Evolutionary conservation across 768 basidiomycete genomes (phyloP).

Genomic region (Daedalea quercina): DNA sequence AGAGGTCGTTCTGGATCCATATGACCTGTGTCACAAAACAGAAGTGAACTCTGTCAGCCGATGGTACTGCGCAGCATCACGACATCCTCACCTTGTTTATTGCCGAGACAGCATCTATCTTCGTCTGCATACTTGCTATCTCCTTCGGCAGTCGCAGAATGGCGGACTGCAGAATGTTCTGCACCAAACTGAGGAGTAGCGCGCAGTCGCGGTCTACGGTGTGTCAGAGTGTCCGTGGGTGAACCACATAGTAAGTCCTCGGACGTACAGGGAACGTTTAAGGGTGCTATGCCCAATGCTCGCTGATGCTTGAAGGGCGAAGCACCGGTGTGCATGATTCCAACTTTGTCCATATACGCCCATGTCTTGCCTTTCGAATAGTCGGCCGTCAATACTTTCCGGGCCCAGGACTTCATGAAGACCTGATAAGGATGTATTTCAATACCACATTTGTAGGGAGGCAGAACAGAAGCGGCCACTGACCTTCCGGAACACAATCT

Average conservation of each 20-base stretch:
- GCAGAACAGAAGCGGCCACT: not conserved
- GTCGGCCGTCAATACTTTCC: slow-evolving; percentile 34
- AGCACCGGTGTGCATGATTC: slow-evolving; percentile 42
- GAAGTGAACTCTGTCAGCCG: not conserved
- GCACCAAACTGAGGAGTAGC: slow-evolving; percentile 38
- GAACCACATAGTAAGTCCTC: not conserved
- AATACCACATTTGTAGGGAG: slow-evolving; percentile 6
- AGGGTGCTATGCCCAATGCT: slow-evolving; percentile 23
- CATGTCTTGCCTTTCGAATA: slow-evolving; percentile 35
- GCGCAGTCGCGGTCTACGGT: slow-evolving; percentile 34
- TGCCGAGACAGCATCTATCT: slow-evolving; percentile 34
- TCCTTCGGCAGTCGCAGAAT: slow-evolving; percentile 35
- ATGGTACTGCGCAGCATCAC: not conserved
- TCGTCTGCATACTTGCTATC: slow-evolving; percentile 25
- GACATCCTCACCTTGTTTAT: slow-evolving; percentile 34
- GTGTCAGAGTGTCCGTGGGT: not conserved
- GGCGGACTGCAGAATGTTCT: slow-evolving; percentile 35
- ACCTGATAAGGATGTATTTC: slow-evolving; percentile 14
- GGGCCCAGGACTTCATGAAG: slow-evolving; percentile 30
- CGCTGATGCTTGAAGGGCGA: slow-evolving; percentile 36
- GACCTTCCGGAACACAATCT: slow-evolving; percentile 40
- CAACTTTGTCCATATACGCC: slow-evolving; percentile 42
- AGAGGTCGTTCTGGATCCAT: slow-evolving; percentile 47
- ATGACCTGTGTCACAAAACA: slow-evolving; percentile 25
- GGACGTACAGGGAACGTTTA: slow-evolving; percentile 28